A percentile compares a stretch with the other conserved stretches of the same genome.
Evolutionary conservation across 768 basidiomycete genomes (phyloP).

Genomic region (Rhizopogon roseolus): DNA sequence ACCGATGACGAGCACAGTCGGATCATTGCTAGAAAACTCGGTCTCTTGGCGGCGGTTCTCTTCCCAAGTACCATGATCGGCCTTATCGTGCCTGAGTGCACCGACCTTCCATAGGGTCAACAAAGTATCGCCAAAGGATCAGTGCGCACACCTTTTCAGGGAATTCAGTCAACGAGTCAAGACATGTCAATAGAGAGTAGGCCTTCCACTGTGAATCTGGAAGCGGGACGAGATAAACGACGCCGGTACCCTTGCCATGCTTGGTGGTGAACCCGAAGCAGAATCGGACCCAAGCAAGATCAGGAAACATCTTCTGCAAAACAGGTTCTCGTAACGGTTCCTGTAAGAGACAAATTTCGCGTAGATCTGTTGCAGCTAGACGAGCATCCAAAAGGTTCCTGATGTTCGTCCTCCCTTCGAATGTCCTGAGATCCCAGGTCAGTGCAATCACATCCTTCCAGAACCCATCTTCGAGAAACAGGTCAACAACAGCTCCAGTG

Average conservation of each 20-base stretch:
- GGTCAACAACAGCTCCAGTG: constrained; percentile 14
- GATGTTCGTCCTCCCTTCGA: constrained; percentile 36
- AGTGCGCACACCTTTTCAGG: constrained; percentile 37
- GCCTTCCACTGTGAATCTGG: constrained; percentile 51
- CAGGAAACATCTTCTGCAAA: constrained; percentile 41
- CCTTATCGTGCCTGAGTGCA: constrained; percentile 32
- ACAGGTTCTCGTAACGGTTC: too few relatives aligned
- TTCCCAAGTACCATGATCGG: constrained; percentile 55
- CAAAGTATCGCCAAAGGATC: neutral
- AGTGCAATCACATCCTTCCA: constrained; percentile 55
- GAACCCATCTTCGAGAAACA: constrained; percentile 27
- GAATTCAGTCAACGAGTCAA: constrained; percentile 53
- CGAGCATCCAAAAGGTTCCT: constrained; percentile 35
- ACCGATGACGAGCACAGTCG: constrained; percentile 58
- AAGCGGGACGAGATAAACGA: constrained; percentile 49
- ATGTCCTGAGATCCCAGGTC: constrained; percentile 52
- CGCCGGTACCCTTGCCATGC: constrained; percentile 45
- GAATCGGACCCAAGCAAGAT: constrained; percentile 51
- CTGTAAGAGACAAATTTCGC: too few relatives aligned
- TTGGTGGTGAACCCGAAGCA: constrained; percentile 51
- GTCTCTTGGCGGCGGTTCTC: constrained; percentile 35
- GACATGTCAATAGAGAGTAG: constrained; percentile 51
- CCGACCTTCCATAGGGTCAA: constrained; percentile 24
- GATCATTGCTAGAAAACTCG: constrained; percentile 44
- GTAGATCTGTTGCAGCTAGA: too few relatives aligned